phyloP scores from a whole-genome alignment of 2,329 filamentous ascomycete species.

The Colletotrichum lupini region DNA sequence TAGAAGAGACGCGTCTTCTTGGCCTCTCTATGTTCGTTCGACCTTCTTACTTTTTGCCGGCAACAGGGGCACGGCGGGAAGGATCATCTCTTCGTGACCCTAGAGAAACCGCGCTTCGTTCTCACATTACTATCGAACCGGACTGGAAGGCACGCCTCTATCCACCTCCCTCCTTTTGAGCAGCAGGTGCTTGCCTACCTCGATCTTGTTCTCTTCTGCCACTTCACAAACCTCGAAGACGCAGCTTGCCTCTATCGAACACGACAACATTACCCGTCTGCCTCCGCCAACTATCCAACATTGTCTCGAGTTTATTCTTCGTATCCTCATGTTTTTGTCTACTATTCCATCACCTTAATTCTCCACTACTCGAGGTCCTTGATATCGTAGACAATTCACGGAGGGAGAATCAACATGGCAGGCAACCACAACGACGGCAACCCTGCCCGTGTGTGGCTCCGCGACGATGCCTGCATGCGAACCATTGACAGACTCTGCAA shows the following conservation, averaged over 20 bases:
- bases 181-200: no score
- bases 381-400: neutral
- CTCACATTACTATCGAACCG: no score
- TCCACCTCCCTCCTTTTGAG: neutral
- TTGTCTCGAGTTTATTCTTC: neutral
- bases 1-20: no score
- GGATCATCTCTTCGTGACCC: no score
- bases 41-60: no score
- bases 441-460: neutral
- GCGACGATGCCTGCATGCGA: neutral
- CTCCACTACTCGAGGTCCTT: neutral
- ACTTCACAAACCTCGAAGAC: neutral
- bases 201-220: neutral
- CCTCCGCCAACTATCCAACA: neutral
- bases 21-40: no score
- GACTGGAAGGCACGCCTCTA: no score
- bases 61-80: no score
- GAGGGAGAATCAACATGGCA: neutral
- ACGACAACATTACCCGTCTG: neutral
- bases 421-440: neutral
- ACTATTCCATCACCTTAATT: neutral
- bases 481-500: conserved; percentile 55
- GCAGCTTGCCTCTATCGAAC: neutral
- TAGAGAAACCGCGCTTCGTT: no score
- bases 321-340: neutral